Base-by-base conservation (phyloP, 106 monocot species). In the Phalaenopsis equestris region DNA sequence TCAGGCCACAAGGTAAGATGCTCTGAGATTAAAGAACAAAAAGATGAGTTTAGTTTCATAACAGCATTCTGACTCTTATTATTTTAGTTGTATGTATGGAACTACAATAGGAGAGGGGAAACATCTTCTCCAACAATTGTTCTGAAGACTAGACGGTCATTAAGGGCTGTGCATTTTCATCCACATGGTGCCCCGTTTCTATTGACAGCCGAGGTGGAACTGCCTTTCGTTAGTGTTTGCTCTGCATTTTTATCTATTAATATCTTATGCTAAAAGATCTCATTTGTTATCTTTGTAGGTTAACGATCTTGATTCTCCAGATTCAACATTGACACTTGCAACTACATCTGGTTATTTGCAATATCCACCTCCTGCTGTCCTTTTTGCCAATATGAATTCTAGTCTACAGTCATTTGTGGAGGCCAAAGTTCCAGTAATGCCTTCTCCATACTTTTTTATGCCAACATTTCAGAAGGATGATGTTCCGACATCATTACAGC, bases 81-180 rank as follows among this genome's bases (percentile, higher is more conserved):
- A 23, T 79, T 48, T 41, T 79, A 94, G 97, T 77, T 98, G 82
- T 94, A 87, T 86, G 92, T 98, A 77, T 98, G 97, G 97, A 92
- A 89, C 82, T 98, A 98, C 83, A 91, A 88, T 21, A 92, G 84
- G 67, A 83, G 86, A 84, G 93, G 84, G 77, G 91, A 92, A 36
- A 57, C 81, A 72, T 85, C 91, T 84, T 83, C 90, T 21, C 97
- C 97, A 55, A 80, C 83, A 39, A 85, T 92, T 83, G 90, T 98
- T 77, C 81, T 94, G 48, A 94, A 89, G 84, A 98, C 97, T 46
- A 87, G 92, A 46, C 90, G 97, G 79, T 98, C 97, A 18, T 81
- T 98, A 80, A 92, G 97, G 79, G 97, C 97, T 56, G 94, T 94
- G 64, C 97, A 98, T 84, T 98, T 98, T 92, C 97, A 98, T 82